These are phyloP conservation scores for Cyclaneusma minus DNA, from an alignment of 2,329 filamentous ascomycete species.

Conservation along the genomic window DNA sequence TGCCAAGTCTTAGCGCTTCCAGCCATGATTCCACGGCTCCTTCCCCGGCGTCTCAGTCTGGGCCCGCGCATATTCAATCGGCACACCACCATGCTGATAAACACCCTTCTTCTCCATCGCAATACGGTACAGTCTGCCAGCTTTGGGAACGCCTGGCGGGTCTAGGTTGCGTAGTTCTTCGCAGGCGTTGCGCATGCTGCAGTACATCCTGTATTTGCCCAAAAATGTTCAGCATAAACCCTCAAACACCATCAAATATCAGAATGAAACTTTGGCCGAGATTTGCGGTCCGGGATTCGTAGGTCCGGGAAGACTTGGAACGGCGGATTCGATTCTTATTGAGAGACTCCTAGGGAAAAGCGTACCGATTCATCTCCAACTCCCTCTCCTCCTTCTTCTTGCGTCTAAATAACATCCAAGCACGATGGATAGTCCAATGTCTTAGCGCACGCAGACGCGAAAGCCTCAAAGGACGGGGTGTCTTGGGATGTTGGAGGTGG, in stretches of 20 bases:
- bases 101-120: constrained; percentile 86
- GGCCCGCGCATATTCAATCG: constrained; percentile 77
- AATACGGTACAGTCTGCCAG: constrained; percentile 67
- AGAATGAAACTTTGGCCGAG: too few relatives aligned
- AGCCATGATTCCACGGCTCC: constrained; percentile 84
- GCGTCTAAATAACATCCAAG: constrained; percentile 70
- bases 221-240: too few relatives aligned
- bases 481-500: constrained; percentile 52
- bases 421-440: constrained; percentile 98
- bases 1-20: constrained; percentile 57
- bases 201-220: constrained; percentile 45
- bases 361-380: constrained; percentile 55
- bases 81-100: constrained; percentile 56
- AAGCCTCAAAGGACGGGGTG: constrained; percentile 70
- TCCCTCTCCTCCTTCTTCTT: constrained; percentile 49
- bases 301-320: too few relatives aligned
- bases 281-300: too few relatives aligned
- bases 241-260: too few relatives aligned
- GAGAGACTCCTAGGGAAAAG: too few relatives aligned
- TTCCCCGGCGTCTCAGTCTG: constrained; percentile 71
- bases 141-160: constrained; percentile 38
- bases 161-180: constrained; percentile 59
- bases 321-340: too few relatives aligned
- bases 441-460: constrained; percentile 74
- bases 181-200: constrained; percentile 70